Conservation (phyloP, 768 basidiomycete species). For the Lactarius pseudohatsudake region DNA sequence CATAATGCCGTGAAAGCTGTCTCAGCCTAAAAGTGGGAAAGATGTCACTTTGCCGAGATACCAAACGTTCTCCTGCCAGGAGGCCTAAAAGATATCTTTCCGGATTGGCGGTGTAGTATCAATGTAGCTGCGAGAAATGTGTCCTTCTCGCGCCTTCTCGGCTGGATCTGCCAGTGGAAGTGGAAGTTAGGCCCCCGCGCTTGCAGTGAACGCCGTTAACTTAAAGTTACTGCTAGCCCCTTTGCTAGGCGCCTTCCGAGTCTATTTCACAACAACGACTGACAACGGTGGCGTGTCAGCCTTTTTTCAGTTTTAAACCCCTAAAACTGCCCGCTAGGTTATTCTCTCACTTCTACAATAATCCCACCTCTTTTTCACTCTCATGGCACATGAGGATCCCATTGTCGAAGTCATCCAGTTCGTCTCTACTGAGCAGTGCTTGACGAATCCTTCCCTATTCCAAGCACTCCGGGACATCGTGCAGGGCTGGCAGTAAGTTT, state of each 20-base stretch:
- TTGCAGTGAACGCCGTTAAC: no score
- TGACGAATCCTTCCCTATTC: constrained; percentile 11
- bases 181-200: no score
- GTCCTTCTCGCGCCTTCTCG: no score
- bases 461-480: neutral
- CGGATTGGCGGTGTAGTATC: no score
- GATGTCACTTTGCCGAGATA: no score
- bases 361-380: neutral
- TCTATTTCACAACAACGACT: neutral
- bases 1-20: no score
- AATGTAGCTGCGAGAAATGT: no score
- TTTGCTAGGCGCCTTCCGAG: neutral
- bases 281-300: neutral
- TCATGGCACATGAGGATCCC: neutral
- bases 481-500: constrained; percentile 17
- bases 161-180: no score
- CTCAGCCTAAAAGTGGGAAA: no score
- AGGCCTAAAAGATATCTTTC: no score
- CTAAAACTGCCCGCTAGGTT: neutral
- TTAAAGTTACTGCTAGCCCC: no score
- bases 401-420: constrained; percentile 17
- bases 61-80: no score
- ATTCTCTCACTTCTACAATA: neutral
- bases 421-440: neutral
- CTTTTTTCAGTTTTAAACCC: neutral